phyloP scores from a whole-genome alignment of 345 rosid species.

The Draba incana region DNA sequence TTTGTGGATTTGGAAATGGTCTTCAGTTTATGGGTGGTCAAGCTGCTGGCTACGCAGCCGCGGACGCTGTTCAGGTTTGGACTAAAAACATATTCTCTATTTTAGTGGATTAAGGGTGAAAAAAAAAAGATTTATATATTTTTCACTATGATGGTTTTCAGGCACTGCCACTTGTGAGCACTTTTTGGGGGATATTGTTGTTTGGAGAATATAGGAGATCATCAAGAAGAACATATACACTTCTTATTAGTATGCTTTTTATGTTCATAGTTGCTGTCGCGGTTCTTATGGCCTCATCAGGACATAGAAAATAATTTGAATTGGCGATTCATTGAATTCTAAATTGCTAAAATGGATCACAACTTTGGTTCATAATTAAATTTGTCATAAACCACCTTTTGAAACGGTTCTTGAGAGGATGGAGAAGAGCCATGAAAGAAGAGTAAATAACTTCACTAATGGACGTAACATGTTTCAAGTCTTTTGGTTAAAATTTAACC shows the following conservation, averaged over 20 bases:
- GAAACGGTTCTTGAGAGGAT: constrained; percentile 3
- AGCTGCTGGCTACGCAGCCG: constrained; percentile 92
- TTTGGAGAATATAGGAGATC: constrained; percentile 89
- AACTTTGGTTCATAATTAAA: not conserved
- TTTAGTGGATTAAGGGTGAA: not conserved
- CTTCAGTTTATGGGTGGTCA: constrained; percentile 92
- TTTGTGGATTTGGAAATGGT: constrained; percentile 85
- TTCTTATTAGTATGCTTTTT: constrained; percentile 63
- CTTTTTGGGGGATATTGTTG: constrained; percentile 80
- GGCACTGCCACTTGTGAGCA: constrained; percentile 94
- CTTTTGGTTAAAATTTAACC: constrained; percentile 2
- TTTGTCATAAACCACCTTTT: not conserved
- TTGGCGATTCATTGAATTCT: not conserved
- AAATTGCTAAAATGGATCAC: not conserved
- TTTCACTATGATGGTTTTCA: constrained; percentile 41
- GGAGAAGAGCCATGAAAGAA: not conserved
- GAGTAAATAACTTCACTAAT: constrained; percentile 4
- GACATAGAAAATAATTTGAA: constrained; percentile 57
- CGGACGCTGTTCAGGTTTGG: constrained; percentile 78
- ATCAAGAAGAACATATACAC: constrained; percentile 61
- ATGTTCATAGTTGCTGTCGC: constrained; percentile 83
- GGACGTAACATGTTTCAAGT: constrained; percentile 3
- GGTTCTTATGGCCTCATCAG: constrained; percentile 81
- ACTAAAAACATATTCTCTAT: not conserved
- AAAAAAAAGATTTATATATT: not conserved